Conservation (phyloP, 2,329 filamentous ascomycete species). For the Fusarium pseudocircinatum region DNA sequence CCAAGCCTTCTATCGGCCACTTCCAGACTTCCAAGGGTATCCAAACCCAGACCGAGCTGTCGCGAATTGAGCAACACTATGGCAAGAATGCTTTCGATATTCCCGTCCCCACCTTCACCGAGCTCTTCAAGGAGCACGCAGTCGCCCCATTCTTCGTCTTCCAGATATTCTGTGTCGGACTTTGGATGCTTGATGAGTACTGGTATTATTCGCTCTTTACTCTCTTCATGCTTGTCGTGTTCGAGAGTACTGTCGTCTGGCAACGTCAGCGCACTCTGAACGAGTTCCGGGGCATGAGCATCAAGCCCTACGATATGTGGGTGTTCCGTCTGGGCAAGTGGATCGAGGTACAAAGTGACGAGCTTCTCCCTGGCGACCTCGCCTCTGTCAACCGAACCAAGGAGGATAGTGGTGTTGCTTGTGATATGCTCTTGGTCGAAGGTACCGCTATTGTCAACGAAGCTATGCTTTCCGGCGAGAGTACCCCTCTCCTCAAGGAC, state of each 20-base stretch:
- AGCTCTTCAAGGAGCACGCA: slow-evolving; percentile 97
- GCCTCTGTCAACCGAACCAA: slow-evolving; percentile 93
- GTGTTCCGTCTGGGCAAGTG: slow-evolving; percentile 89
- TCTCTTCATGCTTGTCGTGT: slow-evolving; percentile 96
- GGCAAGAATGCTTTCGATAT: slow-evolving; percentile 97
- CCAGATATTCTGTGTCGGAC: slow-evolving; percentile 96
- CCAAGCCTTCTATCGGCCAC: slow-evolving; percentile 78
- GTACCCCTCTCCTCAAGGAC: slow-evolving; percentile 95
- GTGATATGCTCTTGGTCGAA: slow-evolving; percentile 95
- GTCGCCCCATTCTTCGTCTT: slow-evolving; percentile 99
- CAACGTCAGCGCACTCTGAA: slow-evolving; percentile 94
- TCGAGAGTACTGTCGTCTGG: slow-evolving; percentile 99
- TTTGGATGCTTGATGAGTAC: slow-evolving; percentile 99
- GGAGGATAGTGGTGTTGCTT: slow-evolving; percentile 96
- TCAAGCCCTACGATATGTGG: slow-evolving; percentile 96
- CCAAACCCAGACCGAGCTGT: slow-evolving; percentile 76
- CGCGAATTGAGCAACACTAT: slow-evolving; percentile 89
- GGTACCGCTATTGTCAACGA: slow-evolving; percentile 98
- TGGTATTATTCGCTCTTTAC: slow-evolving; percentile 99
- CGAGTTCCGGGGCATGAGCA: slow-evolving; percentile 99
- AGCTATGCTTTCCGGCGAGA: slow-evolving; percentile 98
- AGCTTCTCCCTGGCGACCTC: slow-evolving; percentile 90
- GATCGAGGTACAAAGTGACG: slow-evolving; percentile 89
- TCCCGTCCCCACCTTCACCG: slow-evolving; percentile 92
- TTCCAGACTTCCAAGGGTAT: slow-evolving; percentile 88